Evolutionary conservation across 2,329 filamentous ascomycete species (phyloP).

Genomic region (Stemphylium lycopersici): DNA sequence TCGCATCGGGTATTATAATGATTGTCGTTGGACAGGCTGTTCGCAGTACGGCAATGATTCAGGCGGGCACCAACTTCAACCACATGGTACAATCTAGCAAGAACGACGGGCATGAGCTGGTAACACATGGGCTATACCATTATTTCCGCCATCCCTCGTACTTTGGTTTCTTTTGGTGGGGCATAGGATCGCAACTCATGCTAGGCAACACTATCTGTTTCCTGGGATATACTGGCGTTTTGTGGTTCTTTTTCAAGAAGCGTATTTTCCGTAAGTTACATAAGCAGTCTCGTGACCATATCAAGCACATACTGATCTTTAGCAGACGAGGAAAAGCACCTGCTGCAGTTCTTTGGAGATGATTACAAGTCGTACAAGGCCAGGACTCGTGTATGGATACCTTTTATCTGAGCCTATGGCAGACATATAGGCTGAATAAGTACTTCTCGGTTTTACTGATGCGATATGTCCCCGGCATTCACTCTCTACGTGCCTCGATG

Average conservation of each 20-base stretch:
- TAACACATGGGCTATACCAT: conserved; percentile 81
- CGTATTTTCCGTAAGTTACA: conserved; percentile 68
- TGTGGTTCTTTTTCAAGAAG: conserved; percentile 84
- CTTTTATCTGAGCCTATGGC: conserved; percentile 62
- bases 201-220: conserved; percentile 85
- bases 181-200: conserved; percentile 88
- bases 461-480: not conserved
- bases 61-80: conserved; percentile 91
- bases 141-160: conserved; percentile 85
- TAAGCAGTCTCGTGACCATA: not conserved
- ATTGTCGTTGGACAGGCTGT: conserved; percentile 74
- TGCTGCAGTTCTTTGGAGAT: conserved; percentile 82
- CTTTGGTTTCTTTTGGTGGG: conserved; percentile 99
- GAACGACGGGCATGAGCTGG: conserved; percentile 76
- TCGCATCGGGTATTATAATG: conserved; percentile 65
- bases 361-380: conserved; percentile 78
- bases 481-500: no score
- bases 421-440: not conserved
- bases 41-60: conserved; percentile 83
- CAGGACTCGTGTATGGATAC: conserved; percentile 78
- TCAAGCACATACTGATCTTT: conserved; percentile 4
- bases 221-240: conserved; percentile 70
- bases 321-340: conserved; percentile 75
- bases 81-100: conserved; percentile 74
- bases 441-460: not conserved